Evolutionary conservation across 2,329 filamentous ascomycete species (phyloP), one percentile per base, ranked within the genome.

Genomic region (Colletotrichum tamarilloi): DNA sequence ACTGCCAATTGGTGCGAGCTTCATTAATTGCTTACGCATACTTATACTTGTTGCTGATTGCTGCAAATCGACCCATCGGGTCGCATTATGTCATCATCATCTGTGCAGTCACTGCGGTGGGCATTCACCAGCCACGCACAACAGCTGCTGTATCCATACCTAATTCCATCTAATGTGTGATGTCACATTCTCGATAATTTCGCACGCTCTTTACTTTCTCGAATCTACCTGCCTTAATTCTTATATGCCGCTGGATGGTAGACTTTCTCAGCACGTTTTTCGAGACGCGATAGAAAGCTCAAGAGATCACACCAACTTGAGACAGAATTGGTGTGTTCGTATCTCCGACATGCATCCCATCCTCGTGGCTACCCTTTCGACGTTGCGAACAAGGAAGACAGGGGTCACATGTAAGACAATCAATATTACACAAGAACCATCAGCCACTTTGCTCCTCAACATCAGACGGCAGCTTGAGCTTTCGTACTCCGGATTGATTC

Each of bases 401-500:
- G 32, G n/a, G 56, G 56, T 68, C 30, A 63, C 69, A 59, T 63
- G 65, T 63, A 53, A 72, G 42, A 72, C 69, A 72, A 14, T 12
- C 38, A 42, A n/a, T 16, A 6, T 16, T 24, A 49, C 42, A 49
- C 42, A 52, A 22, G n/a, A 9, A 8, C 24, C 42, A 28, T 30
- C 68, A 63, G 69, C 68, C 64, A 63, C 69, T 19, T 35, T 1
- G 28, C 22, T 55, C 38, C 42, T 49, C 38, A 42, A 63, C 65
- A 52, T 68, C n/a, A 52, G 49, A 57, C 58, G 69, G 58, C 28
- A 63, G 65, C 22, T 57, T 24, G 30, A 58, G 53, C 35, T 32
- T 8, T 3, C 38, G n/a, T 38, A 5, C 32, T 35, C 32, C 11
- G 32, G 32, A 35, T 16, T 24, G 16, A 19, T 24, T n/a, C 7